These are phyloP conservation scores for Hygrophorus russula DNA, from an alignment of 768 basidiomycete species.

Conservation along the genomic window DNA sequence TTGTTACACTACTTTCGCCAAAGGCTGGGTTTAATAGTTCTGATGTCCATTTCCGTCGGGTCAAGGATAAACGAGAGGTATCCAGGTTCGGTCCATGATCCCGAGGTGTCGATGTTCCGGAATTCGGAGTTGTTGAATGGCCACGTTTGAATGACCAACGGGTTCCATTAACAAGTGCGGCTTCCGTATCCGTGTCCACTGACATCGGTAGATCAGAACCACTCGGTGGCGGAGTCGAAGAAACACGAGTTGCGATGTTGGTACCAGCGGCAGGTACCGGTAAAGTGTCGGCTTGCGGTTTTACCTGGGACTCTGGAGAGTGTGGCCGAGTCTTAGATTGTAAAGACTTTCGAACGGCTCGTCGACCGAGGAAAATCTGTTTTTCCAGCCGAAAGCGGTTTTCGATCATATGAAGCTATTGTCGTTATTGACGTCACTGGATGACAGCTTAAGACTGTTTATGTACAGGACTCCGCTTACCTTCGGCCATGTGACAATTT, in stretches of 20 bases:
- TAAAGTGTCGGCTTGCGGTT: background rate
- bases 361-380: slow-evolving; percentile 71
- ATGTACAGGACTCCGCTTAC: slow-evolving; percentile 25
- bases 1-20: background rate
- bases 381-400: slow-evolving; percentile 83
- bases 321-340: slow-evolving; percentile 21
- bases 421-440: background rate
- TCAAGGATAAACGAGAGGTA: slow-evolving; percentile 26
- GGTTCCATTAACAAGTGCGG: slow-evolving; percentile 49
- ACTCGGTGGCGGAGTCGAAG: slow-evolving; percentile 23
- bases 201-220: slow-evolving; percentile 48
- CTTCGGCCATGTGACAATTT: slow-evolving; percentile 95
- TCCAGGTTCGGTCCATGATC: slow-evolving; percentile 19
- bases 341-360: slow-evolving; percentile 48
- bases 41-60: slow-evolving; percentile 39
- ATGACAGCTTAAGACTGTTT: background rate
- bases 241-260: slow-evolving; percentile 7
- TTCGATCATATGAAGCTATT: slow-evolving; percentile 83
- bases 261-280: background rate
- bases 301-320: slow-evolving; percentile 13
- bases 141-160: slow-evolving; percentile 44
- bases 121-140: slow-evolving; percentile 22
- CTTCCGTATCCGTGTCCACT: slow-evolving; percentile 73
- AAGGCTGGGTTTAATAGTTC: slow-evolving; percentile 23
- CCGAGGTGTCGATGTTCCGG: slow-evolving; percentile 22